Base-by-base conservation (phyloP, 2,329 filamentous ascomycete genomes). In the Diplodia scrobiculata region DNA sequence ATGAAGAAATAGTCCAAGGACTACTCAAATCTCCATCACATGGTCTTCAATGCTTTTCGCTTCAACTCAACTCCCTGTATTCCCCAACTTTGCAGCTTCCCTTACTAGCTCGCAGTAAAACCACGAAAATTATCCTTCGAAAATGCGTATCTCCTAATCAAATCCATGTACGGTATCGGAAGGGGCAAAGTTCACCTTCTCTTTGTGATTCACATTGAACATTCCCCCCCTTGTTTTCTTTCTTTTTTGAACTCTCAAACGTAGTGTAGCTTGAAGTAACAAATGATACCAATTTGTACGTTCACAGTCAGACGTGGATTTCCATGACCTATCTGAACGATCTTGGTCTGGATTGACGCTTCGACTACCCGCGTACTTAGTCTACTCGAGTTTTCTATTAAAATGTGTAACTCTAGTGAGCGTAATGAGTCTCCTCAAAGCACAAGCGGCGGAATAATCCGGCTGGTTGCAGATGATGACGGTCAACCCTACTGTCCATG, bases 1-100 rank as follows among this genome's bases (percentile, higher is more conserved):
- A 65, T 65, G 5, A 65, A 65, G 63, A 65, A 65, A 45, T 65
- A 65, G 48, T 2, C 14, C 13, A 9, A 10, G 54, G n/a, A 19
- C 21, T 45, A 34, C 2, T 5, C 48, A 13, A 17, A 13, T 45
- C 14, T 3, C 53, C 32, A 38, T 10, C 34, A 36, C 34, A 11
- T 10, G 34, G 34, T 10, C 34, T 19, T 13, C 4, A 5, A 27
- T 9, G 11, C 21, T 55, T 17, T 27, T 32, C 13, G 32, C 53
- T 38, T 55, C 19, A 10, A 19, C 29, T 10, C 27, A 32, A 54
- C 17, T 17, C 32, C 32, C 10, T 5, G 9, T 50, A 21, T 25
- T 9, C 7, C 29, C 38, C 38, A 7, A 41, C 13, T 14, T 41
- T 41, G 7, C 13, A 41, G 38, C 17, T 41, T 41, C 14, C 38